Conservation (phyloP, 371 early-diverging fungal species). For the Mortierella sp. region DNA sequence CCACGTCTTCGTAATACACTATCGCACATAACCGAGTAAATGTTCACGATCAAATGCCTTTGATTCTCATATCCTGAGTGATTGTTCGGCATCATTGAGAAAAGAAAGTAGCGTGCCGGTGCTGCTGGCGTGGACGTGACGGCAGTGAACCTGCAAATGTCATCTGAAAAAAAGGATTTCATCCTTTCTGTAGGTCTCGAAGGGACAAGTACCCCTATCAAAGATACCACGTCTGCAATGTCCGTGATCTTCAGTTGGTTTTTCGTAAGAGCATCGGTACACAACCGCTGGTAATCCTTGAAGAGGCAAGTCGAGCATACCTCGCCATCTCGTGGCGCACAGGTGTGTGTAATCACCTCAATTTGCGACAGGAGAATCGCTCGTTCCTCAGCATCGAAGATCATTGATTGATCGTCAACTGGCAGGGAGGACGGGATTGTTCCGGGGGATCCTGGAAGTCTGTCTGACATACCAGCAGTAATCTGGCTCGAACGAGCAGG, state of each 20-base stretch:
- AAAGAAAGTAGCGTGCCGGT: too few relatives aligned
- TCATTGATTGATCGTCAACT: slow-evolving; percentile 11
- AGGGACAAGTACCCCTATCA: slow-evolving; percentile 19
- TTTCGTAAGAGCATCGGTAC: slow-evolving; percentile 17
- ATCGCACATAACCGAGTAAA: too few relatives aligned
- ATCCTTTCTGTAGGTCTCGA: slow-evolving; percentile 20
- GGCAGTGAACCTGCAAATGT: too few relatives aligned
- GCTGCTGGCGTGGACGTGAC: too few relatives aligned
- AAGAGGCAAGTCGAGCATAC: slow-evolving; percentile 22
- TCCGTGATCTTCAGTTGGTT: slow-evolving; percentile 16
- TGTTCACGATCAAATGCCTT: too few relatives aligned
- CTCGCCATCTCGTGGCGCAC: slow-evolving; percentile 11
- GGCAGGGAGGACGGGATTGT: slow-evolving; percentile 5
- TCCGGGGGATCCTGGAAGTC: slow-evolving; percentile 14
- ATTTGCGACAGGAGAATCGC: slow-evolving; percentile 17
- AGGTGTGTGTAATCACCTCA: slow-evolving; percentile 18
- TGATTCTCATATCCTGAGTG: too few relatives aligned
- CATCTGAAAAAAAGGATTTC: slow-evolving; percentile 18
- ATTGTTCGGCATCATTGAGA: too few relatives aligned
- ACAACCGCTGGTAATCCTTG: slow-evolving; percentile 19
- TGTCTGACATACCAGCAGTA: slow-evolving; percentile 1
- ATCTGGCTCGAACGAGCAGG: slow-evolving; percentile 3
- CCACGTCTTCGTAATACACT: too few relatives aligned
- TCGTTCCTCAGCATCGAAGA: slow-evolving; percentile 16
- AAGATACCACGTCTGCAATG: slow-evolving; percentile 21